Base-by-base conservation (phyloP, 2,329 filamentous ascomycete genomes). In the Seiridium unicorne region DNA sequence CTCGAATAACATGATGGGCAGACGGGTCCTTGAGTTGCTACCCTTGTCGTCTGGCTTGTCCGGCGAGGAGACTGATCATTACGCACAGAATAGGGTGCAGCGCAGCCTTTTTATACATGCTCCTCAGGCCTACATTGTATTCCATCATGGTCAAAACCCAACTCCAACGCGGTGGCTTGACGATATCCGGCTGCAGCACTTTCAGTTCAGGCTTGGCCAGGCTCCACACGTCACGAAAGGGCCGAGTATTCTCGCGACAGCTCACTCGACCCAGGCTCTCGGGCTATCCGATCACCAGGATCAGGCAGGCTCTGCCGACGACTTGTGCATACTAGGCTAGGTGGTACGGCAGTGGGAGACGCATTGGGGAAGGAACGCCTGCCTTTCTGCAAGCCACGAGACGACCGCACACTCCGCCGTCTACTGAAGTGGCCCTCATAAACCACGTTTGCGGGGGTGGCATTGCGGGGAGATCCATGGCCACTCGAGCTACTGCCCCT, bases 211-310 rank as follows among this genome's bases (percentile, higher is more conserved):
- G 49, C 35, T 35, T 53, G 49, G 35, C 38, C 51, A 44, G 31
- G 7, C 36, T 42, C 18, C 44, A 44, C 13, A 34, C 44, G 54
- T 57, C 40, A 57, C 54, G 54, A 57, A 46, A 57, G 54, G 31
- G 44, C 54, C 54, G 54, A 57, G 10, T 36, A 47, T 44, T 51
- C 31, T 58, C 44, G 56, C 56, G 55, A 38, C 3, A 31, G 49
- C 49, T 35, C 49, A 53, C 49, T 53, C 49, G 35, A 53, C 35
- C 49, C 34, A 36, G 32, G 34, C 13, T 53, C 49, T 53, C 49
- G 49, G 49, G 49, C 49, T 34, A 53, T 35, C 34, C 49, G 49
- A 36, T 2, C n/a, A 18, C 49, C 49, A 40, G 49, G 49, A 35
- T 38, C 49, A 53, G 8, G 49, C 38, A 42, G 38, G 7, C 18